A percentile compares a stretch with the other conserved stretches of the same genome.
Evolutionary conservation across 768 basidiomycete species (phyloP).

Genomic region (Pleurotus sapidus): DNA sequence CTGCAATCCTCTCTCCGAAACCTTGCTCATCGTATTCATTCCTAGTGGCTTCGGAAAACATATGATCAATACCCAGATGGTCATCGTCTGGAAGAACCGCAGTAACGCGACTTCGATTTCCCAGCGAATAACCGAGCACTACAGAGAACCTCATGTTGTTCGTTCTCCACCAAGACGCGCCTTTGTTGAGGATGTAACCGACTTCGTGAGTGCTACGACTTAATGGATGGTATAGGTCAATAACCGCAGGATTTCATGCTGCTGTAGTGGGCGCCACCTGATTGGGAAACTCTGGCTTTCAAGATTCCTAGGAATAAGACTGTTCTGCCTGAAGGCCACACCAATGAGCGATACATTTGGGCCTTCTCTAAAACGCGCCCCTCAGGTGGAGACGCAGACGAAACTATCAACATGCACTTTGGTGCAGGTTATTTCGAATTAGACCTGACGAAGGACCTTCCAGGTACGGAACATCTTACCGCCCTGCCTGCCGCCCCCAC

Average conservation of each 20-base stretch:
- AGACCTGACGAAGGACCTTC: constrained; percentile 27
- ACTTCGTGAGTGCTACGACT: constrained; percentile 30
- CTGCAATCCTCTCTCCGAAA: not conserved
- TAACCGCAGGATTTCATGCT: not conserved
- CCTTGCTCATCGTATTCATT: constrained; percentile 7
- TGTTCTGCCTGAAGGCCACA: constrained; percentile 10
- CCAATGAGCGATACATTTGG: constrained; percentile 4
- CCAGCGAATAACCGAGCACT: constrained; percentile 48
- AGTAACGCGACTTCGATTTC: constrained; percentile 57
- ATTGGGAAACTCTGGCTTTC: constrained; percentile 38
- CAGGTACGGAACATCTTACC: constrained; percentile 8
- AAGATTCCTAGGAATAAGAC: constrained; percentile 35
- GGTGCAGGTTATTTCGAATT: constrained; percentile 30
- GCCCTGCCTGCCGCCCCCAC: not conserved
- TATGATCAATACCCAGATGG: constrained; percentile 53
- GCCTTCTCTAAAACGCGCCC: constrained; percentile 1
- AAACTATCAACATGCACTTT: constrained; percentile 31
- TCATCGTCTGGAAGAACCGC: constrained; percentile 48
- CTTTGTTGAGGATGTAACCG: constrained; percentile 15
- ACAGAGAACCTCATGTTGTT: constrained; percentile 44
- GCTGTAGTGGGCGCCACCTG: constrained; percentile 14
- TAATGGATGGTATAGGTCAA: constrained; percentile 13
- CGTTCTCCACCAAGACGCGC: constrained; percentile 45
- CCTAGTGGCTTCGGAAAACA: constrained; percentile 46
- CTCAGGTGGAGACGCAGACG: constrained; percentile 24